Percentiles rank a stretch among this genome's conserved stretches.
These are phyloP conservation scores for Mycogone perniciosa DNA, from an alignment of 2,329 filamentous ascomycete species.

Conservation along the genomic window DNA sequence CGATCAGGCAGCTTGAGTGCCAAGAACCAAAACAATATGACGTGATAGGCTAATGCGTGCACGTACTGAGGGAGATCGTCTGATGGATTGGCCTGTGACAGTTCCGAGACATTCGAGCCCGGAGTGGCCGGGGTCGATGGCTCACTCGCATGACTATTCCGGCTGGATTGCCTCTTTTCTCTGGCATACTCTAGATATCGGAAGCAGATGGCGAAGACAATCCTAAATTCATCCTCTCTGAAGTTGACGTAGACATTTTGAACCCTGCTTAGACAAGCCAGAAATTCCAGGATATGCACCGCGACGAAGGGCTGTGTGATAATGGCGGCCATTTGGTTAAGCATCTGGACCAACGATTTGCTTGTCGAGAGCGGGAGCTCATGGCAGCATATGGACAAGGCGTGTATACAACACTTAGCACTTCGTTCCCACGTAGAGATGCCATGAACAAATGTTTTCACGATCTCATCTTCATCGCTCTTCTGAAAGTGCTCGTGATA, in stretches of 20 bases:
- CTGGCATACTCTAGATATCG: slow-evolving; percentile 86
- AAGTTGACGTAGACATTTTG: slow-evolving; percentile 84
- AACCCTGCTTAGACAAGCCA: slow-evolving; percentile 80
- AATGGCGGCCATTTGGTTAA: slow-evolving; percentile 91
- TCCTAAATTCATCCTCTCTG: slow-evolving; percentile 84
- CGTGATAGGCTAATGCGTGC: slow-evolving; percentile 87
- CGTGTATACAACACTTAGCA: slow-evolving; percentile 89
- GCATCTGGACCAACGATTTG: slow-evolving; percentile 75
- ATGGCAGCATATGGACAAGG: slow-evolving; percentile 88
- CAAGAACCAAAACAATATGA: slow-evolving; percentile 96
- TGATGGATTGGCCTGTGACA: slow-evolving; percentile 28
- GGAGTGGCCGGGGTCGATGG: slow-evolving; percentile 25
- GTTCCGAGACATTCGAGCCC: slow-evolving; percentile 16
- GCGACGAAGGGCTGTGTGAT: slow-evolving; percentile 90
- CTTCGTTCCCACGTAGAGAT: slow-evolving; percentile 80
- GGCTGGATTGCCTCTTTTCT: slow-evolving; percentile 51
- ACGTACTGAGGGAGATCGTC: slow-evolving; percentile 90
- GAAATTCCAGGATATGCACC: slow-evolving; percentile 90
- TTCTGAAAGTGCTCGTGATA: slow-evolving; percentile 84
- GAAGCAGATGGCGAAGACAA: slow-evolving; percentile 92
- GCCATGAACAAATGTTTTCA: slow-evolving; percentile 78
- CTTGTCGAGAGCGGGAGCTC: slow-evolving; percentile 84
- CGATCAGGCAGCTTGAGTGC: slow-evolving; percentile 80
- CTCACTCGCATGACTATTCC: slow-evolving; percentile 41
- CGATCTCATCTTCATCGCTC: slow-evolving; percentile 81